Evolutionary conservation across 2,329 filamentous ascomycete genomes (phyloP).

Genomic region (Diaporthe helianthi): DNA sequence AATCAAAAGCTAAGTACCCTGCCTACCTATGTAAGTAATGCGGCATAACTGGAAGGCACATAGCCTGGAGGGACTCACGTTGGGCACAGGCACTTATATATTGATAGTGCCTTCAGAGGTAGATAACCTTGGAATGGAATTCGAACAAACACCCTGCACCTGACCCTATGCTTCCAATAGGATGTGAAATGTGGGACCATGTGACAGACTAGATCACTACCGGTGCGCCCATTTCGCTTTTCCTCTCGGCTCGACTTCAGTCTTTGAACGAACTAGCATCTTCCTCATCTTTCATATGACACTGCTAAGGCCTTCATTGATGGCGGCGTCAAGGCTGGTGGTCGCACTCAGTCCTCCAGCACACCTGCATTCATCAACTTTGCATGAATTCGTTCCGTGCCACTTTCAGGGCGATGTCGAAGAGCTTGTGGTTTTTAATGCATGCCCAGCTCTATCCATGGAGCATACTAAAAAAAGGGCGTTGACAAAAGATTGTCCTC

Average conservation of each 20-base stretch:
- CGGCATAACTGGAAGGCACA: neutral
- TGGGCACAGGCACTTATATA: neutral
- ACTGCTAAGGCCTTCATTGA: neutral
- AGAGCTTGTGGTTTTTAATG: slow-evolving; percentile 41
- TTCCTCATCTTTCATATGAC: too few relatives aligned
- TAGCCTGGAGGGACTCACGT: neutral
- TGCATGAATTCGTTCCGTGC: slow-evolving; percentile 41
- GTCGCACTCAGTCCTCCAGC: neutral
- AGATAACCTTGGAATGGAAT: too few relatives aligned
- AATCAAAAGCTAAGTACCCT: neutral
- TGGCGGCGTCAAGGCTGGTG: neutral
- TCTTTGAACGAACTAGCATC: too few relatives aligned
- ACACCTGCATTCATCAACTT: neutral
- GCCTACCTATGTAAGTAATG: too few relatives aligned
- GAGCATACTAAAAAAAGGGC: slow-evolving; percentile 47
- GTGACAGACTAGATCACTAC: too few relatives aligned
- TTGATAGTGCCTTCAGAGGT: neutral
- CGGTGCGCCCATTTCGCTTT: too few relatives aligned
- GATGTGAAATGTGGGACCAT: too few relatives aligned
- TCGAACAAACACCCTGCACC: too few relatives aligned
- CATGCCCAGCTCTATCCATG: slow-evolving; percentile 42
- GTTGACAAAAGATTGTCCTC: slow-evolving; percentile 46
- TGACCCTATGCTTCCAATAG: too few relatives aligned
- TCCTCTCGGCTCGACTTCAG: too few relatives aligned
- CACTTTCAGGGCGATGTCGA: slow-evolving; percentile 47